A percentile compares a stretch with the other conserved stretches of the same genome.
Evolutionary conservation across 805 yeast genomes (phyloP).

Genomic region (Cyberlindnera meyerae): DNA sequence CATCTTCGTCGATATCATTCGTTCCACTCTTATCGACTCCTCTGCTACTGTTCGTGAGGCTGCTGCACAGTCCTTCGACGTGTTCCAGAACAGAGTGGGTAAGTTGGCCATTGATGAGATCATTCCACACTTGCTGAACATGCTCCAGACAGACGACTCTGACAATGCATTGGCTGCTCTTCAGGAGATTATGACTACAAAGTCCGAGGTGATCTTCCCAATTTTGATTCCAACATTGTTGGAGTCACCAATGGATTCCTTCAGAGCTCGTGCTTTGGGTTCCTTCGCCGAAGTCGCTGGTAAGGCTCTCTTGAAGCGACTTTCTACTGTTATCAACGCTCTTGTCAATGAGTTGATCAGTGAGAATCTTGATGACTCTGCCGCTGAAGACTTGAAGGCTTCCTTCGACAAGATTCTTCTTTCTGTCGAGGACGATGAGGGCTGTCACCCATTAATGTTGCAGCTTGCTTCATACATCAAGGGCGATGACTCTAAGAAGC

Average conservation of each 20-base stretch:
- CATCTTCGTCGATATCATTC: slow-evolving; percentile 66
- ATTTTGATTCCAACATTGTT: slow-evolving; percentile 82
- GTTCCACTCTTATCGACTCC: slow-evolving; percentile 73
- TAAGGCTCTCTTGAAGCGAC: slow-evolving; percentile 64
- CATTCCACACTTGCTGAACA: slow-evolving; percentile 72
- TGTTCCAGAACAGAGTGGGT: slow-evolving; percentile 77
- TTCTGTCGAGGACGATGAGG: slow-evolving; percentile 71
- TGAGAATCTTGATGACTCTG: slow-evolving; percentile 34
- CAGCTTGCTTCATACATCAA: slow-evolving; percentile 73
- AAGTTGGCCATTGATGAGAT: slow-evolving; percentile 83
- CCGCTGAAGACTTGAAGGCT: slow-evolving; percentile 36
- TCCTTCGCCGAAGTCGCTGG: slow-evolving; percentile 91
- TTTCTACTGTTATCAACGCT: slow-evolving; percentile 68
- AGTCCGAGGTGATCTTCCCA: slow-evolving; percentile 90
- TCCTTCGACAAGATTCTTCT: slow-evolving; percentile 68
- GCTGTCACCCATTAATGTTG: slow-evolving; percentile 79
- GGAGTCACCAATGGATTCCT: slow-evolving; percentile 72
- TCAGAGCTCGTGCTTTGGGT: slow-evolving; percentile 84
- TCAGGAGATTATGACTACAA: slow-evolving; percentile 86
- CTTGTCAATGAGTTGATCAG: slow-evolving; percentile 55
- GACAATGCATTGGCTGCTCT: slow-evolving; percentile 82
- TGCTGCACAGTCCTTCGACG: slow-evolving; percentile 89
- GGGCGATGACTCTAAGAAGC: slow-evolving; percentile 62
- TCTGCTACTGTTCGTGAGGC: slow-evolving; percentile 76
- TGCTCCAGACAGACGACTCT: slow-evolving; percentile 58